These are phyloP conservation scores for Solanum chiquidenum DNA, from an alignment of 257 asterid species.

Conservation along the genomic window DNA sequence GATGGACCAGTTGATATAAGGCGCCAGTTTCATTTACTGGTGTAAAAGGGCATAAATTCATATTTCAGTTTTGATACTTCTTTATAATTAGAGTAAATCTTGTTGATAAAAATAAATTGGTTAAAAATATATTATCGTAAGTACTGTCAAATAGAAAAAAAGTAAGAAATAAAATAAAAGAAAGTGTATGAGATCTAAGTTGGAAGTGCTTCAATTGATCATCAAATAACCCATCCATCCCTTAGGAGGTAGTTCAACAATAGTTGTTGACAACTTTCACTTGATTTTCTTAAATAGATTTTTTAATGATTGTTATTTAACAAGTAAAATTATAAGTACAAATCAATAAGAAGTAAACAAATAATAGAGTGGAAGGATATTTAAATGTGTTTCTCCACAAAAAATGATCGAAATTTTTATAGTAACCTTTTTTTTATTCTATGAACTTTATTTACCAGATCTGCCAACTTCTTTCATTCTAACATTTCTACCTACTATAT, in stretches of 20 bases:
- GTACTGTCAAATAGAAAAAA: not conserved
- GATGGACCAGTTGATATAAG: not conserved
- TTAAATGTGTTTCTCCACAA: not conserved
- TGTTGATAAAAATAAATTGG: not conserved
- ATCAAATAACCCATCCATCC: not conserved
- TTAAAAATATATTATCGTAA: not conserved
- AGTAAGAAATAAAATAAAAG: not conserved
- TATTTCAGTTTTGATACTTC: no score
- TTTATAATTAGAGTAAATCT: not conserved
- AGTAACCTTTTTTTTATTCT: not conserved
- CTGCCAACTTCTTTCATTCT: not conserved
- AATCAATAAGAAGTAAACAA: no score
- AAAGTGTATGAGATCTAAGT: not conserved
- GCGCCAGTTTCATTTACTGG: not conserved
- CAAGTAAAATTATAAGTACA: not conserved
- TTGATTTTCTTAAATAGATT: not conserved
- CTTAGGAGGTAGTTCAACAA: not conserved
- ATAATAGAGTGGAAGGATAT: not conserved
- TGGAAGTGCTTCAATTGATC: not conserved
- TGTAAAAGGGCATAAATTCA: not conserved
- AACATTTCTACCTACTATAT: not conserved
- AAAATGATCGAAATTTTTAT: not conserved
- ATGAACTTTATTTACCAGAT: not conserved
- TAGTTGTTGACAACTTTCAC: not conserved
- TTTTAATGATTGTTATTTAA: not conserved